Percentiles rank a stretch among this genome's conserved stretches.
These are phyloP conservation scores for Pythium aristosporum DNA, from an alignment of 352 stramenopile genomes.

Conservation along the genomic window DNA sequence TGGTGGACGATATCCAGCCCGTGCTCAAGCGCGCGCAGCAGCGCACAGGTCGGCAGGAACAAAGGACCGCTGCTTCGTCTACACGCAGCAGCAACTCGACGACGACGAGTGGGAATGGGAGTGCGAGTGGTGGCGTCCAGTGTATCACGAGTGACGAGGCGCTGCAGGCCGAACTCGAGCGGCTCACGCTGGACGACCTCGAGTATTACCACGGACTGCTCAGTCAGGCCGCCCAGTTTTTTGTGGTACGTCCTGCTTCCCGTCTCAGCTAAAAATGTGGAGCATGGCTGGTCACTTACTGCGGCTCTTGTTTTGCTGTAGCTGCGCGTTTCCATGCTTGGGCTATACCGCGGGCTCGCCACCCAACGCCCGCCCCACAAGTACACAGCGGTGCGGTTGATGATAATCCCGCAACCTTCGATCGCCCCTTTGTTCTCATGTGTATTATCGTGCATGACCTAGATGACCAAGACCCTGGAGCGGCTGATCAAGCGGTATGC, in stretches of 20 bases:
- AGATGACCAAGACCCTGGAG: slow-evolving; percentile 48
- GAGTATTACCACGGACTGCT: slow-evolving; percentile 76
- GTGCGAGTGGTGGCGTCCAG: slow-evolving; percentile 1
- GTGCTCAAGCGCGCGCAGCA: slow-evolving; percentile 25
- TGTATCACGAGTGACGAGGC: slow-evolving; percentile 19
- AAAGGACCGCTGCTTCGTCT: background rate
- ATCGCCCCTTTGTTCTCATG: background rate
- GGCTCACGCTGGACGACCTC: slow-evolving; percentile 46
- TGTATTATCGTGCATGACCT: background rate
- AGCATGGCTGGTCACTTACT: background rate
- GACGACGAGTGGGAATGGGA: background rate
- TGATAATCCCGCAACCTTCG: background rate
- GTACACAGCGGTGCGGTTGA: slow-evolving; percentile 44
- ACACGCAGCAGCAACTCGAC: background rate
- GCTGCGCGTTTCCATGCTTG: slow-evolving; percentile 72
- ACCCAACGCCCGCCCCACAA: slow-evolving; percentile 50
- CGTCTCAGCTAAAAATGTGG: background rate
- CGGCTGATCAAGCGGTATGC: slow-evolving; percentile 52
- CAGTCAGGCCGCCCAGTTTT: slow-evolving; percentile 73
- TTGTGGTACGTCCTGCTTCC: slow-evolving; percentile 42
- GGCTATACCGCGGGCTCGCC: slow-evolving; percentile 63
- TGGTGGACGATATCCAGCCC: slow-evolving; percentile 31
- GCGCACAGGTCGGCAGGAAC: slow-evolving; percentile 1
- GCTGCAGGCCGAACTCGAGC: slow-evolving; percentile 24
- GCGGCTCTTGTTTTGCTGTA: slow-evolving; percentile 16